Percentiles rank a stretch among this genome's conserved stretches.
Evolutionary conservation across 495 filamentous ascomycete species (phyloP).

Genomic region (Penicillium turbatum): DNA sequence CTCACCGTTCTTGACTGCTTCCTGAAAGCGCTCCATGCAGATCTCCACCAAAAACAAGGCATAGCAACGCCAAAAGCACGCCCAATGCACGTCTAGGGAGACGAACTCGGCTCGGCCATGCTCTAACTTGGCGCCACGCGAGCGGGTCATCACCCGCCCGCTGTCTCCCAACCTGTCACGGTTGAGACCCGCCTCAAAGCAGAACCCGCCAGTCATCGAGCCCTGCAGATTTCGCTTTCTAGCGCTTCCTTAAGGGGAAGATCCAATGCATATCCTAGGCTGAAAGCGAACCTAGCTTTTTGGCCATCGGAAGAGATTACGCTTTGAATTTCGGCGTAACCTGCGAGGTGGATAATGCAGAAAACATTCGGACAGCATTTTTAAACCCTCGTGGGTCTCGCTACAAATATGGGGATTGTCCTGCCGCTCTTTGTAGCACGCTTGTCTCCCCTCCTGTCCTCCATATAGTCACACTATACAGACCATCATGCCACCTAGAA

Average conservation of each 20-base stretch:
- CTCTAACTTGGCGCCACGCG: slow-evolving; percentile 17
- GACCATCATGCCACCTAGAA: slow-evolving; percentile 10
- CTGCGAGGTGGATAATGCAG: slow-evolving; percentile 8
- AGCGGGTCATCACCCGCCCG: slow-evolving; percentile 13
- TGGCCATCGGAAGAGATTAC: slow-evolving; percentile 10
- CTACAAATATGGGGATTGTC: neutral
- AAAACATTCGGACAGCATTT: neutral
- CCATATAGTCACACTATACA: neutral
- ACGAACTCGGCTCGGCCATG: slow-evolving; percentile 2
- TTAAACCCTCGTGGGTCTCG: neutral
- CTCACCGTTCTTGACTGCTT: slow-evolving; percentile 27
- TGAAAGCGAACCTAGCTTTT: slow-evolving; percentile 6
- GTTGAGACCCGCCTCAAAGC: slow-evolving; percentile 10
- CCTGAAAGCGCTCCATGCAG: slow-evolving; percentile 16
- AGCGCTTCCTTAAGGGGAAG: slow-evolving; percentile 14
- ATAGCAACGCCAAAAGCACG: slow-evolving; percentile 1
- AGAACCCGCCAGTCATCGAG: slow-evolving; percentile 5
- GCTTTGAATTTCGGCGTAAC: slow-evolving; percentile 1
- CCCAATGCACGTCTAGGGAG: slow-evolving; percentile 6
- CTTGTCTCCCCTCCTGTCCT: neutral
- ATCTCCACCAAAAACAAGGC: slow-evolving; percentile 16
- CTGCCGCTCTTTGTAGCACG: neutral
- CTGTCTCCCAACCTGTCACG: slow-evolving; percentile 13
- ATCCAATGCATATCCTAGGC: slow-evolving; percentile 13
- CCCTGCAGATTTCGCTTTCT: slow-evolving; percentile 15